Evolutionary conservation across 352 stramenopile species (phyloP), one percentile per base, ranked within the genome.

Genomic region (Phytopythium mirpurense): DNA sequence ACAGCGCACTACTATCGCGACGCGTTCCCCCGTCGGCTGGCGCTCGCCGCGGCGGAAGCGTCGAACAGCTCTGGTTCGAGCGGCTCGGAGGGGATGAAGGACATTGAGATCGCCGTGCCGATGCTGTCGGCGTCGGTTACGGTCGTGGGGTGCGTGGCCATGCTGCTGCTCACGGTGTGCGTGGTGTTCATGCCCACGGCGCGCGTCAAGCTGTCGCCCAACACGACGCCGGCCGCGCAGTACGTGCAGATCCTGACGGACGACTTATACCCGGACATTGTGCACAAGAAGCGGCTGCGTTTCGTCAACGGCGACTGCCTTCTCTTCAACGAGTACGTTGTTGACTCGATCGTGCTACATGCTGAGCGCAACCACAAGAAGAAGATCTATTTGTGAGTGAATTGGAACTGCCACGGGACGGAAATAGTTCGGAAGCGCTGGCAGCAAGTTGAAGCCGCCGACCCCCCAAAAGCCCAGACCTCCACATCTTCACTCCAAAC

Each of bases 191-290:
- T 80, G 15, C 78, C 78, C 1, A 83, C 73, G 15, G 43, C 66
- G 4, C 72, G 78, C 21, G 74, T 86, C 18, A 78, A 79, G 38
- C 51, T 85, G 34, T 74, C 62, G 3, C 74, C 78, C 16, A 73
- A 86, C 54, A 86, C 74, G 38, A 88, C 78, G 5, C 70, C 74
- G 10, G 78, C 72, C 1, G 72, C 74, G 8, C 72, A 86, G 51
- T 88, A 86, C 38, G 72, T 88, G 24, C 70, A 86, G 56, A 83
- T 88, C 42, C 63, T 86, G 38, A 88, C 78, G 8, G 78, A 88
- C 53, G 74, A 88, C 50, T 52, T 82, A 56, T 88, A 88, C 37
- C 78, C 78, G 0, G 70, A 86, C 34, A 38, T 85, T 29, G 75
- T 88, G 24, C 71, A 88, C 69, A 85, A 88, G 66, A 88, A 88